Conservation (phyloP, 1,139 yeast genomes). For the Taphrina flavorubra region DNA sequence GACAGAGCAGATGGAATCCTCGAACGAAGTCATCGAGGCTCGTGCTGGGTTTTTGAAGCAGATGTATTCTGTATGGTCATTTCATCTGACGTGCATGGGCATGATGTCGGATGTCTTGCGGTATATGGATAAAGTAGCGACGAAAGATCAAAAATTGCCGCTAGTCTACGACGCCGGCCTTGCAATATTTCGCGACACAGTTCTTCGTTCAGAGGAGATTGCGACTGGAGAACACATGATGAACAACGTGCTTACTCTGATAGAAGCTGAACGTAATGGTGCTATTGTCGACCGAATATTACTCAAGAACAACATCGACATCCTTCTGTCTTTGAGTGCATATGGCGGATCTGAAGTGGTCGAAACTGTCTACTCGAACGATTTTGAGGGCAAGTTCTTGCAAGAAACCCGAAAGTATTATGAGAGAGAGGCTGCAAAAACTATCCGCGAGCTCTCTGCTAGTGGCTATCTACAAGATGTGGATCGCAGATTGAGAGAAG, state of each 20-base stretch:
- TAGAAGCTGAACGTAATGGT: constrained; percentile 66
- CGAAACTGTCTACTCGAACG: constrained; percentile 61
- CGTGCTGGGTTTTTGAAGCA: constrained; percentile 55
- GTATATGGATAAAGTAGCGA: constrained; percentile 84
- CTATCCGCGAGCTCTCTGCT: constrained; percentile 57
- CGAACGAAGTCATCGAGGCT: constrained; percentile 26
- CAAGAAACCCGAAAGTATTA: constrained; percentile 65
- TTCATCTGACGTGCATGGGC: constrained; percentile 74
- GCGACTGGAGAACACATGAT: constrained; percentile 62
- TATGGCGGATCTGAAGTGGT: constrained; percentile 30
- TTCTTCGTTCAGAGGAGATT: constrained; percentile 56
- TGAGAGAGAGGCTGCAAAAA: constrained; percentile 56
- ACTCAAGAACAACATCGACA: constrained; percentile 66
- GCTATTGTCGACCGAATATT: constrained; percentile 65
- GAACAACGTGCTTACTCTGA: constrained; percentile 61
- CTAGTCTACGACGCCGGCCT: constrained; percentile 78
- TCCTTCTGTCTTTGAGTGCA: constrained; percentile 65
- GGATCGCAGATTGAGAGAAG: constrained; percentile 62
- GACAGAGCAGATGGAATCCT: constrained; percentile 31
- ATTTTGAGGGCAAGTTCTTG: constrained; percentile 71
- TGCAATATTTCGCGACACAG: constrained; percentile 60
- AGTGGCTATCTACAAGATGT: constrained; percentile 63
- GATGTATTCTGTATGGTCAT: constrained; percentile 69
- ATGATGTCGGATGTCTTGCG: constrained; percentile 84
- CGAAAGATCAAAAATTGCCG: constrained; percentile 71